Conservation (phyloP, 768 basidiomycete genomes). For the Boletus eberwhitei region DNA sequence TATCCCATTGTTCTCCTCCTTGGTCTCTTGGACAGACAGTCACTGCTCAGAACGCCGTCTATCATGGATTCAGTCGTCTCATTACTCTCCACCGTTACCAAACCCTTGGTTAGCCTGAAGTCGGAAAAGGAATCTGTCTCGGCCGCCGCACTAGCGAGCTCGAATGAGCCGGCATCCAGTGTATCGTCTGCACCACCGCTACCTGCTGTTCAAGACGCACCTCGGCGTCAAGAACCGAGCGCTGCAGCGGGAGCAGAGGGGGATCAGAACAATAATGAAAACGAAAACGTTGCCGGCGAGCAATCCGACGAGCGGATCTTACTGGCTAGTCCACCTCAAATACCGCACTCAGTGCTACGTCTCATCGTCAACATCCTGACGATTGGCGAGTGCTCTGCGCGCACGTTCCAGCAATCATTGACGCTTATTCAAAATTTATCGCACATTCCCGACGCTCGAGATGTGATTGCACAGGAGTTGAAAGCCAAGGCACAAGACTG, state of each 20-base stretch:
- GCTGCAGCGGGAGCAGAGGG: conserved; percentile 11
- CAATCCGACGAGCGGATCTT: conserved; percentile 43
- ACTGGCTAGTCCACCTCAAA: conserved; percentile 73
- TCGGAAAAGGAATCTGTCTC: conserved; percentile 38
- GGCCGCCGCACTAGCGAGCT: conserved; percentile 16
- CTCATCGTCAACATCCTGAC: conserved; percentile 96
- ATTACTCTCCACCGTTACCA: conserved; percentile 84
- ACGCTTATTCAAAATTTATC: conserved; percentile 91
- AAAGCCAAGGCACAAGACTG: conserved; percentile 84
- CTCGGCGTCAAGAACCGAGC: conserved; percentile 14
- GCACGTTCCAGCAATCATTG: conserved; percentile 94
- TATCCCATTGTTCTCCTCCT: conserved; percentile 91
- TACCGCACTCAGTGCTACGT: conserved; percentile 80
- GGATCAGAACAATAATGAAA: conserved; percentile 25
- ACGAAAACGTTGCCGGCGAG: conserved; percentile 13
- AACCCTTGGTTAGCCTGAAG: conserved; percentile 69
- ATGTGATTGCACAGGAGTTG: conserved; percentile 86
- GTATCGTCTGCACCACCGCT: conserved; percentile 1
- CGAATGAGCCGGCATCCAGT: conserved; percentile 13
- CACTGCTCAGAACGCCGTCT: conserved; percentile 79
- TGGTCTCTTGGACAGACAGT: conserved; percentile 81
- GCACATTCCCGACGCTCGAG: conserved; percentile 81
- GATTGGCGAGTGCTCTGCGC: conserved; percentile 92
- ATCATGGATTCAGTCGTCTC: conserved; percentile 93
- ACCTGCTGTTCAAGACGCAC: conserved; percentile 8